These are phyloP conservation scores for Hypoxylon trugodes DNA, from an alignment of 495 filamentous ascomycete genomes.

Conservation along the genomic window DNA sequence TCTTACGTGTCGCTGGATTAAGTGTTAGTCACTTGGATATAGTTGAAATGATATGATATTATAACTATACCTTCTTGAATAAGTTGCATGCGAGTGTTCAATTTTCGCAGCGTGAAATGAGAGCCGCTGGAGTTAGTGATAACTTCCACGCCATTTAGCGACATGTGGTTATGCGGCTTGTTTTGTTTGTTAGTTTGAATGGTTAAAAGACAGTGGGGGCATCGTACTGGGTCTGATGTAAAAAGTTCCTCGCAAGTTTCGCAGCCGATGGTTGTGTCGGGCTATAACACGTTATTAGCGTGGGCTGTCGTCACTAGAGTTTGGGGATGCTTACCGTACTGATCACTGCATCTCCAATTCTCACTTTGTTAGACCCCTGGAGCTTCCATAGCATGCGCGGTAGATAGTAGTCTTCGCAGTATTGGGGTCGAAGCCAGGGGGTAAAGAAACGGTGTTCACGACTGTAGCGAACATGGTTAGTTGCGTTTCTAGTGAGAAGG, in stretches of 20 bases:
- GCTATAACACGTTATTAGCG: neutral
- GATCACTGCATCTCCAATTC: slow-evolving; percentile 81
- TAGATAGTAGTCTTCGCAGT: slow-evolving; percentile 77
- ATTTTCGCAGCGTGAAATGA: slow-evolving; percentile 75
- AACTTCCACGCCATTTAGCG: slow-evolving; percentile 74
- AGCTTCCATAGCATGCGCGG: slow-evolving; percentile 69
- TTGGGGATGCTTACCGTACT: slow-evolving; percentile 50
- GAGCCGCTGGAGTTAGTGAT: slow-evolving; percentile 79
- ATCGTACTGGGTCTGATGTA: slow-evolving; percentile 55
- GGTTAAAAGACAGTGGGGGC: neutral
- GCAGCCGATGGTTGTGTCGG: slow-evolving; percentile 73
- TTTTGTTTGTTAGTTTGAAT: neutral
- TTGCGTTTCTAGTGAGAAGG: too few relatives aligned
- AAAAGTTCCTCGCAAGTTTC: slow-evolving; percentile 88
- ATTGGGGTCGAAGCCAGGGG: slow-evolving; percentile 52
- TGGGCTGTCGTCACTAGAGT: neutral
- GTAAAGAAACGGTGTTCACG: slow-evolving; percentile 73
- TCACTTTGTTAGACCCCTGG: slow-evolving; percentile 66
- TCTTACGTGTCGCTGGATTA: neutral
- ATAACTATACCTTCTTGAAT: slow-evolving; percentile 65
- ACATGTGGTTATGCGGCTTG: slow-evolving; percentile 59
- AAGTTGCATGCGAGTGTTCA: slow-evolving; percentile 74
- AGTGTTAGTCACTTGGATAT: slow-evolving; percentile 52
- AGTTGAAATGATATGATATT: slow-evolving; percentile 51
- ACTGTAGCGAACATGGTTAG: too few relatives aligned